These are phyloP conservation scores for Articulospora tetracladia DNA, from an alignment of 495 filamentous ascomycete genomes.

Conservation along the genomic window DNA sequence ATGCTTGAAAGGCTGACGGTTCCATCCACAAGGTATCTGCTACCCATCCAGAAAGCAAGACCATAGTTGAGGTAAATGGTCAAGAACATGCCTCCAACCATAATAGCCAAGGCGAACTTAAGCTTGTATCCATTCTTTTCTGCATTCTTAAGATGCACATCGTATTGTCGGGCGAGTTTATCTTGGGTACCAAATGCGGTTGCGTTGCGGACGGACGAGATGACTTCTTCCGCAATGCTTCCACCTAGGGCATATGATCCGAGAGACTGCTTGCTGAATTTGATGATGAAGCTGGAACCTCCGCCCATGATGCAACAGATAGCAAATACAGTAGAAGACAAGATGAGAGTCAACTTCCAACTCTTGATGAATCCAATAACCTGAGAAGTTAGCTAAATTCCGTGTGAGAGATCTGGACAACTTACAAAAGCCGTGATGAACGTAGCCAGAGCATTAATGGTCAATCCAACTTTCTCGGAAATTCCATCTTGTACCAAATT, in stretches of 20 bases:
- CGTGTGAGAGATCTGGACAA: too few relatives aligned
- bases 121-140: slow-evolving; percentile 74
- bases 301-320: slow-evolving; percentile 71
- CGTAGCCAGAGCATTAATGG: slow-evolving; percentile 67
- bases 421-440: slow-evolving; percentile 88
- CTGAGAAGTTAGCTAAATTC: too few relatives aligned
- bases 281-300: slow-evolving; percentile 69
- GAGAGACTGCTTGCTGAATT: slow-evolving; percentile 72
- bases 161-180: slow-evolving; percentile 81
- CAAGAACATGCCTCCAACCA: slow-evolving; percentile 80
- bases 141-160: slow-evolving; percentile 64
- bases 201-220: slow-evolving; percentile 91
- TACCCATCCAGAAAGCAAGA: slow-evolving; percentile 94
- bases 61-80: slow-evolving; percentile 87
- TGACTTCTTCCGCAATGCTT: slow-evolving; percentile 88
- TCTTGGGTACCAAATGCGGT: slow-evolving; percentile 90
- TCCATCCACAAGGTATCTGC: slow-evolving; percentile 66
- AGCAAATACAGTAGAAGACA: slow-evolving; percentile 71
- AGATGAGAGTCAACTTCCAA: slow-evolving; percentile 80
- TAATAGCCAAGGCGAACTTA: slow-evolving; percentile 63
- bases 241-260: slow-evolving; percentile 79
- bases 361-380: slow-evolving; percentile 81
- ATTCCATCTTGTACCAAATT: slow-evolving; percentile 86
- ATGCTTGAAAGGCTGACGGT: slow-evolving; percentile 43
- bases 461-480: slow-evolving; percentile 80